These are phyloP conservation scores for Oemleria cerasiformis DNA, from an alignment of 306 rosid genomes.

Conservation along the genomic window DNA sequence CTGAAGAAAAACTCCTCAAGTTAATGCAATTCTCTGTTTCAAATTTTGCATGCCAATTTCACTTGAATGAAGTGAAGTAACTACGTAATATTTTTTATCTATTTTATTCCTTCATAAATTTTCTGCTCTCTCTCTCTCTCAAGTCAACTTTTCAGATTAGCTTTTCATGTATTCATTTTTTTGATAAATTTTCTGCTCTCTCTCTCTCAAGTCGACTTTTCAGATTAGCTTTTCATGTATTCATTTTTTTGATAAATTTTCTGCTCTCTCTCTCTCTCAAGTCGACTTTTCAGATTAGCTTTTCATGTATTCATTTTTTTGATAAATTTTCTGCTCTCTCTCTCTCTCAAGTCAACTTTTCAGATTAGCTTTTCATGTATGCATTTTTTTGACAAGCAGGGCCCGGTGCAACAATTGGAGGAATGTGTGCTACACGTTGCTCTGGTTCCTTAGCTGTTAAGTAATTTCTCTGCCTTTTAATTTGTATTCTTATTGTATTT, in stretches of 20 bases:
- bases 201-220: too few relatives aligned
- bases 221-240: too few relatives aligned
- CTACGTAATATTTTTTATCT: background rate
- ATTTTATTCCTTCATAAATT: background rate
- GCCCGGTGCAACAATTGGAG: slow-evolving; percentile 99
- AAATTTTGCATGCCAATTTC: background rate
- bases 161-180: too few relatives aligned
- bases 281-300: slow-evolving; percentile 8
- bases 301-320: slow-evolving; percentile 16
- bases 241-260: too few relatives aligned
- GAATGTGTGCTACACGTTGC: slow-evolving; percentile 99
- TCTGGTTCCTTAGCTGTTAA: slow-evolving; percentile 97
- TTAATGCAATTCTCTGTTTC: background rate
- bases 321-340: background rate
- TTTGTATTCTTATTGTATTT: background rate
- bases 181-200: too few relatives aligned
- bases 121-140: background rate
- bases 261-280: too few relatives aligned
- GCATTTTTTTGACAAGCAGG: slow-evolving; percentile 51
- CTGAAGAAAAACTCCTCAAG: background rate
- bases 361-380: slow-evolving; percentile 5
- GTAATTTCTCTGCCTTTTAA: slow-evolving; percentile 35
- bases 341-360: background rate
- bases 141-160: too few relatives aligned
- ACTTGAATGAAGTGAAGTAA: background rate